Base-by-base conservation (phyloP, 1,139 yeast species). In the Zygosaccharomyces pseudobailii region DNA sequence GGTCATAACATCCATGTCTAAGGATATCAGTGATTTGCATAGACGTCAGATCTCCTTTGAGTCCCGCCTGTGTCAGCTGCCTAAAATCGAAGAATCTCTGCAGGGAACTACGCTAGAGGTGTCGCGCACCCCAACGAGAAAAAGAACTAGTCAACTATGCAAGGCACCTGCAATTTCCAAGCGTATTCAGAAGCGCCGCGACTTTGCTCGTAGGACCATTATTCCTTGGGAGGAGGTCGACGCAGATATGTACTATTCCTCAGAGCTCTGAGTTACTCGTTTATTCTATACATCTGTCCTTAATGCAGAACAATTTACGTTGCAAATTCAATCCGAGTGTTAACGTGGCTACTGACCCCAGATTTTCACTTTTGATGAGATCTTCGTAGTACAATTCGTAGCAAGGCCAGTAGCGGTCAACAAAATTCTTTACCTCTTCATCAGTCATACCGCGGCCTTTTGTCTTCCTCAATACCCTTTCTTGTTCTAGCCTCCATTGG, bases 401-500 rank as follows among this genome's bases (percentile, higher is more conserved):
- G 27, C 85, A 78, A 0, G 96, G 95, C 88, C 87, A 84, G 65
- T 92, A 92, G 51, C 96, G 76, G 52, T 84, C 80, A 6, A 92
- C 82, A 69, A 92, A 92, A 22, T 54, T 52, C 7, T 56, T 63
- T 3, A 92, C 95, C 57, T 84, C 76, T 0, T 64, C 74, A 56
- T 87, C 94, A 1, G 82, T 69, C 97, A 92, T 89, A 0, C 97
- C 97, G 1, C 60, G 50, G 0, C 96, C 96, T 13, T 64, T 70
- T 4, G 52, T 53, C 6, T 54, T 53, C 7, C 83, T 79, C 58
- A 88, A 67, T 3, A 72, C 78, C 54, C 84, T 87, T 61, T 92
- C 98, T 67, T 92, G 97, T 65, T 90, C 79, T 5, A 76, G 65
- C 52, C 98, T 75, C 98, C 98, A 92, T 7, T 63, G 65, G 63